These are phyloP conservation scores for Butyriboletus appendiculatus DNA, from an alignment of 1,284 basidiomycete species.

Conservation along the genomic window DNA sequence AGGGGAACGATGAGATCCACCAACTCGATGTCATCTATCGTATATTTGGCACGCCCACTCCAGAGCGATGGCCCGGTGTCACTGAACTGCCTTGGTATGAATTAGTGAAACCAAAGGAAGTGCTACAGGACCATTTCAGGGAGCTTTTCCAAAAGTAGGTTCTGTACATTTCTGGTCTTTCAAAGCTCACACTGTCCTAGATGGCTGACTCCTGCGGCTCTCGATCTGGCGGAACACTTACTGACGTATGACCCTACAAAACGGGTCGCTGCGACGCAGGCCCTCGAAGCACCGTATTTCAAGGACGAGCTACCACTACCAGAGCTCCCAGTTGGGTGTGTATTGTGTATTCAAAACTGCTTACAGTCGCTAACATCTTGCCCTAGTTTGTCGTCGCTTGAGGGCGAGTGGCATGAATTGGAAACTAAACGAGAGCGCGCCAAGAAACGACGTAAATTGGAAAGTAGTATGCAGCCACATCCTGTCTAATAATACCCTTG, in stretches of 20 bases:
- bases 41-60: slow-evolving; percentile 86
- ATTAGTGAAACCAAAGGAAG: slow-evolving; percentile 87
- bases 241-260: slow-evolving; percentile 82
- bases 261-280: slow-evolving; percentile 80
- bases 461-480: slow-evolving; percentile 29
- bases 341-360: slow-evolving; percentile 17
- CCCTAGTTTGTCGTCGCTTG: slow-evolving; percentile 65
- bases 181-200: slow-evolving; percentile 39
- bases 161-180: neutral
- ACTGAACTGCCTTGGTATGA: slow-evolving; percentile 96
- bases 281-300: slow-evolving; percentile 86
- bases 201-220: slow-evolving; percentile 80
- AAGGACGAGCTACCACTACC: slow-evolving; percentile 73
- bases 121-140: slow-evolving; percentile 71
- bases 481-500: slow-evolving; percentile 29
- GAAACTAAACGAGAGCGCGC: slow-evolving; percentile 86
- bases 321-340: slow-evolving; percentile 79
- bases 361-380: slow-evolving; percentile 18
- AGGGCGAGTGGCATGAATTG: slow-evolving; percentile 95
- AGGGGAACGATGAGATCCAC: slow-evolving; percentile 96
- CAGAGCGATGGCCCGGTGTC: slow-evolving; percentile 83
- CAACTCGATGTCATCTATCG: slow-evolving; percentile 94
- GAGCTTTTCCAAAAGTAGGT: slow-evolving; percentile 79
- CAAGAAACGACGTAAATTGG: slow-evolving; percentile 65
- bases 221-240: slow-evolving; percentile 84